Evolutionary conservation across 257 asterid species (phyloP), one percentile per base, ranked within the genome.

Genomic region (Sherardia arvensis): DNA sequence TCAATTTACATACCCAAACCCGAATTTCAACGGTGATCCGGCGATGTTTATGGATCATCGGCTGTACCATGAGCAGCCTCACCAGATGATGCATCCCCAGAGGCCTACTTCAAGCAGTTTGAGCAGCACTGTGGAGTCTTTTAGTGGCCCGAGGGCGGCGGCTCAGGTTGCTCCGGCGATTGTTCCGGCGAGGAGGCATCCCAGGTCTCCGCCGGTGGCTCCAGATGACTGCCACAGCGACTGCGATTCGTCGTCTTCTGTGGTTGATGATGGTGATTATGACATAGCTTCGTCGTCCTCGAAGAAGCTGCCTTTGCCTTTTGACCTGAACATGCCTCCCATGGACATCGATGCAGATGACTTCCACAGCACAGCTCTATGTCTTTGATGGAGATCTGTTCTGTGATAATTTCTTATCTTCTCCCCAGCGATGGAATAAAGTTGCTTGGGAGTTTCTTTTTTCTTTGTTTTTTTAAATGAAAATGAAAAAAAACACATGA

Each of bases 41-140:
- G 38, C 66, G 26, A 22, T 70, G 74, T 64, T 70, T 55, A 54
- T 70, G 58, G 74, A 70, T 63, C 74, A 62, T 10, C 71, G 83
- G 62, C 66, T 69, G 62, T 84, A 78, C 74, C 62, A 43, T 1
- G 51, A 76, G 68, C 85, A 82, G 32, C 38, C 61, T 7, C 78
- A 77, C n/a, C 85, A 73, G 27, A 49, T 73, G 26, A 68, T 80
- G 56, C 69, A 80, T 25, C 72, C 81, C 4, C 83, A 76, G 66
- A 75, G 95, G 67, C 92, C 92, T 5, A 72, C 95, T 1, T 75
- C 84, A 0, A 87, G 95, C 80, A 73, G 89, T 33, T 73, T 84
- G 89, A 84, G 91, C 79, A 82, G 86, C 74, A 84, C 95, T 43
- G 92, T 87, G 23, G 95, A 87, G 71, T 82, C 89, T 1, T 84